These are phyloP conservation scores for Turritis glabra DNA, from an alignment of 345 rosid genomes.

Conservation along the genomic window DNA sequence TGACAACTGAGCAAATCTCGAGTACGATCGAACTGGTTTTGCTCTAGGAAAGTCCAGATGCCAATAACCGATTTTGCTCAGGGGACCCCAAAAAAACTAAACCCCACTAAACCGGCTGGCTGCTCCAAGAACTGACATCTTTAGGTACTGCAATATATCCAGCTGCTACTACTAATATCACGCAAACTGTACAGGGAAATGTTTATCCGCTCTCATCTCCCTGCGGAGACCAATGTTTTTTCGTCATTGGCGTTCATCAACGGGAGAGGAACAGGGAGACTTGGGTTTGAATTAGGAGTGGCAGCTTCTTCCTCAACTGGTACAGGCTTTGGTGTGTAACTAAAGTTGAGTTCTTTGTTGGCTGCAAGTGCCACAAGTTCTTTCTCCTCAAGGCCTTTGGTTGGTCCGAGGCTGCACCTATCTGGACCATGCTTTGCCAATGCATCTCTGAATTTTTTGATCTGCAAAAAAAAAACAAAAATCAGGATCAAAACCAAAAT, in stretches of 20 bases:
- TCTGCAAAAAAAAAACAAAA: conserved; percentile 43
- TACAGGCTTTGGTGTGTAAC: conserved; percentile 50
- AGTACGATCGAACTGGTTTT: conserved; percentile 18
- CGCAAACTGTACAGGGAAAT: conserved; percentile 30
- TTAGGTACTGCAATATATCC: conserved; percentile 17
- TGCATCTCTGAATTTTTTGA: conserved; percentile 91
- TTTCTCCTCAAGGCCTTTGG: conserved; percentile 88
- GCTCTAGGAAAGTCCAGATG: conserved; percentile 10
- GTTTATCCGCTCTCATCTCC: conserved; percentile 26
- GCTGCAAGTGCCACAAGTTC: conserved; percentile 87
- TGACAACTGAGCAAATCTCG: conserved; percentile 26
- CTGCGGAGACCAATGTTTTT: conserved; percentile 32
- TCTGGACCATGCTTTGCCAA: conserved; percentile 80
- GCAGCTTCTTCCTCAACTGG: conserved; percentile 32
- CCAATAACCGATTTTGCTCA: conserved; percentile 20
- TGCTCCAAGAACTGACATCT: conserved; percentile 18
- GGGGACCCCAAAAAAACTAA: conserved; percentile 18
- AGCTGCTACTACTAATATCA: conserved; percentile 16
- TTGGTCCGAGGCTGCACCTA: conserved; percentile 74
- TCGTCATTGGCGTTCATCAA: conserved; percentile 3
- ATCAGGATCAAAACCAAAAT: neutral
- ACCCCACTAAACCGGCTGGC: conserved; percentile 37
- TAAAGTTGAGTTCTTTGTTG: conserved; percentile 80
- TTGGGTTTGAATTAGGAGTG: conserved; percentile 1
- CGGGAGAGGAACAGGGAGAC: conserved; percentile 28